phyloP scores from a whole-genome alignment of 139 green algal species.

The Coelastrella sp. region DNA sequence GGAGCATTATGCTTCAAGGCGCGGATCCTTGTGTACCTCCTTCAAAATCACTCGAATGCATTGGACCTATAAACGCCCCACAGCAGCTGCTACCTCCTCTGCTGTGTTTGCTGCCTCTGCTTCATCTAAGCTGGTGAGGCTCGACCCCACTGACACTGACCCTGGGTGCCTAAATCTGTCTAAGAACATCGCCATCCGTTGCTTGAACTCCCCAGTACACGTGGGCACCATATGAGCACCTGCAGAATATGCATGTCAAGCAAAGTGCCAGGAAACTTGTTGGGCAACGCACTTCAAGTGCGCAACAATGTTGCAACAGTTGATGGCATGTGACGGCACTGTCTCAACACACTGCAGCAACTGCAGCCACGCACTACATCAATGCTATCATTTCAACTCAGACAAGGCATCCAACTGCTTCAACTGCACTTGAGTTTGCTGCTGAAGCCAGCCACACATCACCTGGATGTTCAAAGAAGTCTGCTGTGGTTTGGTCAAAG shows the following conservation, averaged over 20 bases:
- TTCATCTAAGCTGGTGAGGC: conserved; percentile 12
- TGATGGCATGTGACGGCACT: too few species aligned
- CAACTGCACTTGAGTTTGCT: background rate
- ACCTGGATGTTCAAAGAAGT: conserved; percentile 41
- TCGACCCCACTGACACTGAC: background rate
- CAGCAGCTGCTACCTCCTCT: conserved; percentile 16
- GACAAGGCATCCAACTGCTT: background rate
- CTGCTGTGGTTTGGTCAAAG: conserved; percentile 39
- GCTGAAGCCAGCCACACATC: background rate
- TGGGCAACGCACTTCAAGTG: background rate
- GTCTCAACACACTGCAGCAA: too few species aligned
- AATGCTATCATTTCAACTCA: too few species aligned
- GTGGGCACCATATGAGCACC: conserved; percentile 74
- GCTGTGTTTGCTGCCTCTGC: background rate
- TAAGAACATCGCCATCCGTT: conserved; percentile 50
- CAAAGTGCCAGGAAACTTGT: background rate
- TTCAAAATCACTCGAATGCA: too few species aligned
- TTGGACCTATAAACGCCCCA: background rate
- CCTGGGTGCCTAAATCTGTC: conserved; percentile 40
- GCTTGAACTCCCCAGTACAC: conserved; percentile 65
- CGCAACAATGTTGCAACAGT: too few species aligned
- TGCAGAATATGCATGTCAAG: background rate
- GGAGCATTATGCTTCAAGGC: too few species aligned
- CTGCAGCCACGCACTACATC: too few species aligned
- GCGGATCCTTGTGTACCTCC: too few species aligned